Conservation (phyloP, 306 rosid species). For the Herpetospermum pedunculosum region DNA sequence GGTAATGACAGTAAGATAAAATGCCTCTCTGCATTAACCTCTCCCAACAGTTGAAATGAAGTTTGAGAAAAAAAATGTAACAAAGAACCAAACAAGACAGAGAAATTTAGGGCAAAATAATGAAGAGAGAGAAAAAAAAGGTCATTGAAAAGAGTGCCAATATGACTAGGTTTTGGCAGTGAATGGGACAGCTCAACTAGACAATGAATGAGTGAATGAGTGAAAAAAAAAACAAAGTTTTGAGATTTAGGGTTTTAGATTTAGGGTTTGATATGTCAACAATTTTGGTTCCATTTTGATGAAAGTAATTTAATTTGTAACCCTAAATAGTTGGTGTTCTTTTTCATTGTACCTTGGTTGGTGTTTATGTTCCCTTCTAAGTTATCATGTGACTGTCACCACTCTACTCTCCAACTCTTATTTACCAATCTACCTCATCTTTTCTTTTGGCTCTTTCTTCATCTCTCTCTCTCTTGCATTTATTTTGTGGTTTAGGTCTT, state of each 20-base stretch:
- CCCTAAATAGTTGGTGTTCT: not conserved
- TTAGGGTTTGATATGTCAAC: not conserved
- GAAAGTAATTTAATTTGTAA: not conserved
- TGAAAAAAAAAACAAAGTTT: not conserved
- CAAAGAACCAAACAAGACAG: not conserved
- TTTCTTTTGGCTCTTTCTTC: not conserved
- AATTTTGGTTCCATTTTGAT: not conserved
- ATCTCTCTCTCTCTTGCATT: not conserved
- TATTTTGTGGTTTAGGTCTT: not conserved
- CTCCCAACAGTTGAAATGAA: not conserved
- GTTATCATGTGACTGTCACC: not conserved
- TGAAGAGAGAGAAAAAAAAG: not conserved
- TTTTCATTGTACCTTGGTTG: not conserved
- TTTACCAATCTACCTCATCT: not conserved
- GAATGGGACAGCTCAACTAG: not conserved
- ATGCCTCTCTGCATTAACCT: not conserved
- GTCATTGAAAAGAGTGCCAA: constrained; percentile 2
- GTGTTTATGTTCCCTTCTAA: not conserved
- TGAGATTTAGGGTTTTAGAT: not conserved
- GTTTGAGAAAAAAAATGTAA: not conserved
- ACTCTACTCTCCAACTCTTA: too few species aligned
- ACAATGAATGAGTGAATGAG: not conserved
- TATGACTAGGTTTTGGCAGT: constrained; percentile 7
- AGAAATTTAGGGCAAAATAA: not conserved
- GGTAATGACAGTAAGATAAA: not conserved